Evolutionary conservation across 164 flowering plant genomes (phyloP), one percentile per base, ranked within the genome.

Genomic region (Berberis vulgaris): DNA sequence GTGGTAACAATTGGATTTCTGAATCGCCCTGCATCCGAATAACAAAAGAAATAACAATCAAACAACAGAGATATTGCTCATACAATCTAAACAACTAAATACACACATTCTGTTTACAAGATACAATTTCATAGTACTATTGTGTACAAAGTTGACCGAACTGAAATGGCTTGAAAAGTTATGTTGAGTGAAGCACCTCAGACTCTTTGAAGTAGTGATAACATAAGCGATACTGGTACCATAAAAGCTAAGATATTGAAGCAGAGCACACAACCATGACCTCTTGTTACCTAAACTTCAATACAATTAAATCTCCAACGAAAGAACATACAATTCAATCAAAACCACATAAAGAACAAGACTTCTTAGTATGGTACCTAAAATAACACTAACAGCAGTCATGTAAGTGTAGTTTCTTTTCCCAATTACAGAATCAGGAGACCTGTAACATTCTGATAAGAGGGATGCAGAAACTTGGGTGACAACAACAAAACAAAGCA

Each of bases 1-100:
- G 71, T 89, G 95, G 69, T 73, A 84, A 59, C 98, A 89, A 56
- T 84, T 83, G n/a, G 92, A 78, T 77, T 57, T 80, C 69, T 70
- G 79, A 65, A 91, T 86, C 7, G 96, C 92, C 63, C 98, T 91
- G 81, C 70, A 71, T 50, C 56, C 13, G 47, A 43, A 62, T 53
- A 52, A 56, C 41, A 59, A 10, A 7, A 13, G n/a, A 6, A 10
- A 10, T 11, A 58, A 10, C n/a, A 39, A 58, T 9, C 9, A 4
- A 11, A 58, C 4, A 52, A 52, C 12, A 11, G n/a, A 4, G n/a
- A 52, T 1, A 26, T 26, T 52, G 10, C 4, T 11, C 4, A 7
- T 52, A 7, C 13, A 52, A 3, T 52, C n/a, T 11, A 11, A 52
- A 1, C 11, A 1, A 7, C 11, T 10, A 10, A 50, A 5, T 9